Evolutionary conservation across 257 asterid species (phyloP).

Genomic region (Plectranthus barbatus): DNA sequence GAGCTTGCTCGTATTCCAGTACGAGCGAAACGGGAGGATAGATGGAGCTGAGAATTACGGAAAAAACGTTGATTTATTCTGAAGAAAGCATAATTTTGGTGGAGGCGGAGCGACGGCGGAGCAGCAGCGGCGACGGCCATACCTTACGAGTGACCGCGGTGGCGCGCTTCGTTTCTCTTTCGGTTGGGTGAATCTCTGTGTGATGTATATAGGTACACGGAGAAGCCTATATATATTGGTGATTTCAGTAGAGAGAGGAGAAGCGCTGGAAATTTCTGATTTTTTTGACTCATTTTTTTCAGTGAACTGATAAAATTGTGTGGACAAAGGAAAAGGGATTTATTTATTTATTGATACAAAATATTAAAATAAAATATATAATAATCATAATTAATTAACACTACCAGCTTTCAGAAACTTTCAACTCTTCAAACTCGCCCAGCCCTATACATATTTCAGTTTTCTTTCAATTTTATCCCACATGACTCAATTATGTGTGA

Average conservation of each 20-base stretch:
- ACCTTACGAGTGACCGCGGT: slow-evolving; percentile 13
- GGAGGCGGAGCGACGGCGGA: slow-evolving; percentile 29
- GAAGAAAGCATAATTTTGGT: slow-evolving; percentile 19
- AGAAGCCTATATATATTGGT: slow-evolving; percentile 53
- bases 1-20: slow-evolving; percentile 49
- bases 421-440: too few species aligned
- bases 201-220: slow-evolving; percentile 24
- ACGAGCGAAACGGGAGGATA: slow-evolving; percentile 22
- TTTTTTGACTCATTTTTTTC: slow-evolving; percentile 36
- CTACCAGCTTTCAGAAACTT: too few species aligned
- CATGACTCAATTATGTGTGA: too few species aligned
- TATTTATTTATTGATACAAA: too few species aligned
- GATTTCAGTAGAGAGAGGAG: slow-evolving; percentile 42
- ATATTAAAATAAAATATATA: too few species aligned
- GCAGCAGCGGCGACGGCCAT: slow-evolving; percentile 48
- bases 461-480: too few species aligned
- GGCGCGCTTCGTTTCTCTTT: slow-evolving; percentile 8
- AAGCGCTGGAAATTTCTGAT: slow-evolving; percentile 37
- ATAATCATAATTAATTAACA: too few species aligned
- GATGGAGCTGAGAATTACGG: slow-evolving; percentile 22
- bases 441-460: too few species aligned
- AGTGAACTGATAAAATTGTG: slow-evolving; percentile 17
- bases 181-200: slow-evolving; percentile 15
- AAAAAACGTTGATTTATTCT: slow-evolving; percentile 18
- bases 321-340: slow-evolving; percentile 13